These are phyloP conservation scores for Perkinsus olseni DNA, from an alignment of 169 alveolate genomes.

Conservation along the genomic window DNA sequence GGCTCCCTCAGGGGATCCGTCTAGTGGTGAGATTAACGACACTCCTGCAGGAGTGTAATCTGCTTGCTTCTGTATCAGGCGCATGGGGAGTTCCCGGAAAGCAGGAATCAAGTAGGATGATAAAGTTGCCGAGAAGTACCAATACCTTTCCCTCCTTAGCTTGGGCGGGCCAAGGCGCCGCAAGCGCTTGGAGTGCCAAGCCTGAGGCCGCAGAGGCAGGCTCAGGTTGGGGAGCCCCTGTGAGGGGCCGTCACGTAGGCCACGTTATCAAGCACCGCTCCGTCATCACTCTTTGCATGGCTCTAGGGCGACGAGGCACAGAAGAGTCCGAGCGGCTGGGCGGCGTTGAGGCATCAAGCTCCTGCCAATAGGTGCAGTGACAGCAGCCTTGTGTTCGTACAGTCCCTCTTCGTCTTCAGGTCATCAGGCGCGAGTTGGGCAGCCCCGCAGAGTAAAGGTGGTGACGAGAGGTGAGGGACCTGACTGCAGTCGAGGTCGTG, in stretches of 20 bases:
- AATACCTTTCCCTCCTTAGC: neutral
- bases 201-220: neutral
- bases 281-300: neutral
- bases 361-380: neutral
- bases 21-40: no score
- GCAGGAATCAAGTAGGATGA: neutral
- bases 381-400: no score
- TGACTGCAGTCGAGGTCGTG: neutral
- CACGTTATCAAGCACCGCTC: neutral
- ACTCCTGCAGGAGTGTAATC: no score
- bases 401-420: no score
- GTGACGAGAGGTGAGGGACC: neutral
- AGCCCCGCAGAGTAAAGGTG: neutral
- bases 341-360: neutral
- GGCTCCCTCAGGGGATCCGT: neutral
- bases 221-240: neutral
- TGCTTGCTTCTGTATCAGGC: neutral
- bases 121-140: neutral
- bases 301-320: neutral
- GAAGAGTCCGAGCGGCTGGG: neutral
- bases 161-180: neutral
- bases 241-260: neutral
- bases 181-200: neutral
- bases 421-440: neutral
- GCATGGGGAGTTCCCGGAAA: neutral